phyloP scores from a whole-genome alignment of 768 basidiomycete species.

The Chiua virens region DNA sequence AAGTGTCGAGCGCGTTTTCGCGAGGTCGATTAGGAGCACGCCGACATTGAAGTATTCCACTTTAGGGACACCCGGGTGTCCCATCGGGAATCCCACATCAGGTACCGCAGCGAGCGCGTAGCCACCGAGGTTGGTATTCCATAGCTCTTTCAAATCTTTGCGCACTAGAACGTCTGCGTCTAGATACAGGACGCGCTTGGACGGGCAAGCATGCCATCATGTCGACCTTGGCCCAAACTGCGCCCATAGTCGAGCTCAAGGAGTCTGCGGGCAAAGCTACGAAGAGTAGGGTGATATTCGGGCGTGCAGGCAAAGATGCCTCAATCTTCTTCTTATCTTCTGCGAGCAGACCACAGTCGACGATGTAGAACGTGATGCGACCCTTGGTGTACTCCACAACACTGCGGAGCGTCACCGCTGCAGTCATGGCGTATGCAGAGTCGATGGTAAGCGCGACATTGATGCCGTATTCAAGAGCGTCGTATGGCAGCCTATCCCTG shows the following conservation, averaged over 20 bases:
- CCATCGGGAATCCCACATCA: constrained; percentile 52
- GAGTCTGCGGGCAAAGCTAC: constrained; percentile 35
- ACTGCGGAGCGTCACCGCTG: constrained; percentile 48
- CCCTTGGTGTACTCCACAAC: constrained; percentile 34
- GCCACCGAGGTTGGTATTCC: constrained; percentile 45
- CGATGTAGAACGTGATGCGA: constrained; percentile 48
- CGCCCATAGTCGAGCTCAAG: constrained; percentile 28
- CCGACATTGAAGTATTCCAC: constrained; percentile 55
- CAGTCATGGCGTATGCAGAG: constrained; percentile 46
- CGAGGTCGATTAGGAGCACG: constrained; percentile 51
- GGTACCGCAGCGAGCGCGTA: constrained; percentile 43
- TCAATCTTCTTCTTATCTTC: constrained; percentile 36
- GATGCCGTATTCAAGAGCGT: constrained; percentile 44
- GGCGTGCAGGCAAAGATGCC: constrained; percentile 24
- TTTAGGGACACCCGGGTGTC: constrained; percentile 36
- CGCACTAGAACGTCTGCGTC: constrained; percentile 54
- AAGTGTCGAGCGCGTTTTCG: constrained; percentile 32
- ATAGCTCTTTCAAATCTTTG: constrained; percentile 39
- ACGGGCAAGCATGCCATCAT: constrained; percentile 45
- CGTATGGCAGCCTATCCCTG: not conserved
- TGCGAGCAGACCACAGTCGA: constrained; percentile 45
- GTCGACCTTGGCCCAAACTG: constrained; percentile 53
- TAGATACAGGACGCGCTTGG: constrained; percentile 50
- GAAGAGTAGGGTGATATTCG: constrained; percentile 44
- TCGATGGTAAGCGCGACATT: constrained; percentile 47